These are phyloP conservation scores for Nothophoma quercina DNA, from an alignment of 2,329 filamentous ascomycete species.

Conservation along the genomic window DNA sequence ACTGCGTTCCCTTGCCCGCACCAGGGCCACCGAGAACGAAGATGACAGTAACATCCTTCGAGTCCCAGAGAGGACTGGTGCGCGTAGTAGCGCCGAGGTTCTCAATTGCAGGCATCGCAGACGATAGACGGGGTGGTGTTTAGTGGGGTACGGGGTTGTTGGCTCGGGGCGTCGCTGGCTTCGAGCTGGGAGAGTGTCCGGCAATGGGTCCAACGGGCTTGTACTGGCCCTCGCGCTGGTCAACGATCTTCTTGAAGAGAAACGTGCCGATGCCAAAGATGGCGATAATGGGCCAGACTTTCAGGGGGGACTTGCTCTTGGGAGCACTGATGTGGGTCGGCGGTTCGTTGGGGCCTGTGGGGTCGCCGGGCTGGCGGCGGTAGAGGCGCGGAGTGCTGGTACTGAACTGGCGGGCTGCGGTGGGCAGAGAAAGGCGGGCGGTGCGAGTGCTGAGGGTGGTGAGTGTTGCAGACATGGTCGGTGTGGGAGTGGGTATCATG, in stretches of 20 bases:
- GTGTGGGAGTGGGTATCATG: constrained; percentile 34
- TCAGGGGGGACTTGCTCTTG: constrained; percentile 50
- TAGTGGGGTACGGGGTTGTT: constrained; percentile 37
- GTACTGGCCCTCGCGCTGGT: constrained; percentile 52
- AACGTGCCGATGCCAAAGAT: constrained; percentile 57
- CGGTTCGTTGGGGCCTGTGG: constrained; percentile 50
- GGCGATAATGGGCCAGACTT: constrained; percentile 55
- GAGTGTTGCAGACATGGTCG: constrained; percentile 42
- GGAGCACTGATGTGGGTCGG: constrained; percentile 43
- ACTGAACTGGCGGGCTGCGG: constrained; percentile 34
- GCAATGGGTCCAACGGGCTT: constrained; percentile 38
- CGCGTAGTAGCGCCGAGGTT: constrained; percentile 54
- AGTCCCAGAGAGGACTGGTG: constrained; percentile 73
- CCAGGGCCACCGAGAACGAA: constrained; percentile 97
- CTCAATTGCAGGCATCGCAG: constrained; percentile 50
- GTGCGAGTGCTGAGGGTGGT: constrained; percentile 23
- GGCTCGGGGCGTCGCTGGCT: constrained; percentile 24
- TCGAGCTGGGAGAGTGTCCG: constrained; percentile 43
- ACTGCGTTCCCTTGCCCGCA: constrained; percentile 96
- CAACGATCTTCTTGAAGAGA: constrained; percentile 57
- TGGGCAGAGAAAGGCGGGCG: constrained; percentile 16
- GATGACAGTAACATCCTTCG: constrained; percentile 83
- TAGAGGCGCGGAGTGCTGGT: constrained; percentile 32
- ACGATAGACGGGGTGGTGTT: constrained; percentile 11
- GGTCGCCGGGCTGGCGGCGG: constrained; percentile 46